These are phyloP conservation scores for Parachlorella kessleri DNA, from an alignment of 139 green algal species.

Conservation along the genomic window DNA sequence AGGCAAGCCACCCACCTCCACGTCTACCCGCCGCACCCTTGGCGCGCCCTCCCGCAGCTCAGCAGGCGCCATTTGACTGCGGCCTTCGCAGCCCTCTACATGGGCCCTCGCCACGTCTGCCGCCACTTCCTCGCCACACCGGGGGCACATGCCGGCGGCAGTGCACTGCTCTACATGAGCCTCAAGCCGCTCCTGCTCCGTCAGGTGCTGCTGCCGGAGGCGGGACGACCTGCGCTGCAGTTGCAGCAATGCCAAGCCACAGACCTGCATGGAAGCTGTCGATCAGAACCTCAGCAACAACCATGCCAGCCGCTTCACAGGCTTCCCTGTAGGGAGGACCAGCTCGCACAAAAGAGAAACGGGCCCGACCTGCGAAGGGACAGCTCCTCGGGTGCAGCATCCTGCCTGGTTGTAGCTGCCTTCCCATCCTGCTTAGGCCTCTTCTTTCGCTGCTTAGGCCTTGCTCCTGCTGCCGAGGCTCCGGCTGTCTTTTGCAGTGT, in stretches of 20 bases:
- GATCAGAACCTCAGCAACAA: no score
- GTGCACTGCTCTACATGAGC: slow-evolving; percentile 31
- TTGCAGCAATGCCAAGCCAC: not conserved
- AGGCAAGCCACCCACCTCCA: not conserved
- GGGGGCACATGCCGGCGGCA: slow-evolving; percentile 28
- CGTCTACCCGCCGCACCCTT: not conserved
- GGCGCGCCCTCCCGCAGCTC: not conserved
- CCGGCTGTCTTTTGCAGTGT: not conserved
- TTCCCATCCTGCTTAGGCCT: not conserved
- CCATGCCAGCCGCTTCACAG: no score
- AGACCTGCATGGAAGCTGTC: no score
- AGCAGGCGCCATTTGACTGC: not conserved
- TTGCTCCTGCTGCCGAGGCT: not conserved
- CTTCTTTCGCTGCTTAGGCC: not conserved
- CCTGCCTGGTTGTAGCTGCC: not conserved
- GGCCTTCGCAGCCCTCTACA: not conserved
- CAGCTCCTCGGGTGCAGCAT: not conserved
- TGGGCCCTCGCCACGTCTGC: not conserved
- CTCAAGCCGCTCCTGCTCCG: slow-evolving; percentile 30
- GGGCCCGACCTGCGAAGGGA: not conserved
- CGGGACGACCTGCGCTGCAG: not conserved
- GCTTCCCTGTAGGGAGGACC: not conserved
- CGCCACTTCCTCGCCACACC: slow-evolving; percentile 9
- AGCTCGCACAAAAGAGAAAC: not conserved
- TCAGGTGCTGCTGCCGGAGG: not conserved